Evolutionary conservation across 169 alveolate genomes (phyloP).

Genomic region (Perkinsus olseni): DNA sequence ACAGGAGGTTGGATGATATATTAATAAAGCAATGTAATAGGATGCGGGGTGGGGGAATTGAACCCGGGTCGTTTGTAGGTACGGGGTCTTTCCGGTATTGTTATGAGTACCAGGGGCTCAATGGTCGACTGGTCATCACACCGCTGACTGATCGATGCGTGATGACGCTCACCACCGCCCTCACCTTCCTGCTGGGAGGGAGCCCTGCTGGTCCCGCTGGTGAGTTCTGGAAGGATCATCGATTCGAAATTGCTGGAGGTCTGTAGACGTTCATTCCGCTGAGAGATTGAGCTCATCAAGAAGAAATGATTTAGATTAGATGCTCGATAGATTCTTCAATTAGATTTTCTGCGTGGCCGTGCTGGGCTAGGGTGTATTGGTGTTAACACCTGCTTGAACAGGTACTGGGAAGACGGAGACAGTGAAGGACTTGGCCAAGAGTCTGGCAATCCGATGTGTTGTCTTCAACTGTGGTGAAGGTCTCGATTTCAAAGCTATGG

Average conservation of each 20-base stretch:
- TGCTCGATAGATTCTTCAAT: too few relatives aligned
- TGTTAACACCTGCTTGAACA: neutral
- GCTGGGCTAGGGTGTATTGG: neutral
- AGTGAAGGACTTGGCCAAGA: slow-evolving; percentile 90
- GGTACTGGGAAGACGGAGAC: slow-evolving; percentile 88
- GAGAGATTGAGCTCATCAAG: too few relatives aligned
- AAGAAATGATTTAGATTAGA: too few relatives aligned
- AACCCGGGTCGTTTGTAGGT: slow-evolving; percentile 58
- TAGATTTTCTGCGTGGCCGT: neutral
- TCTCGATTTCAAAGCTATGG: slow-evolving; percentile 79
- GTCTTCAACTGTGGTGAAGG: slow-evolving; percentile 92
- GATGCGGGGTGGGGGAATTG: slow-evolving; percentile 28
- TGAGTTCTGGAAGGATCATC: neutral
- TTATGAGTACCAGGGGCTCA: slow-evolving; percentile 91
- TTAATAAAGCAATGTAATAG: slow-evolving; percentile 76
- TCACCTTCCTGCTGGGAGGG: slow-evolving; percentile 84
- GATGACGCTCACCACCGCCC: slow-evolving; percentile 86
- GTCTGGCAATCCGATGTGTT: slow-evolving; percentile 87
- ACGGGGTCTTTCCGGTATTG: slow-evolving; percentile 72
- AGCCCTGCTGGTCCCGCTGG: slow-evolving; percentile 96
- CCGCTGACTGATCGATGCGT: slow-evolving; percentile 91
- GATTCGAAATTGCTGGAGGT: neutral
- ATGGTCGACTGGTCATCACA: slow-evolving; percentile 85
- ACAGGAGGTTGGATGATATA: slow-evolving; percentile 72
- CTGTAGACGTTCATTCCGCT: neutral